These are phyloP conservation scores for Botrytis pseudocinerea DNA, from an alignment of 2,329 filamentous ascomycete genomes.

Conservation along the genomic window DNA sequence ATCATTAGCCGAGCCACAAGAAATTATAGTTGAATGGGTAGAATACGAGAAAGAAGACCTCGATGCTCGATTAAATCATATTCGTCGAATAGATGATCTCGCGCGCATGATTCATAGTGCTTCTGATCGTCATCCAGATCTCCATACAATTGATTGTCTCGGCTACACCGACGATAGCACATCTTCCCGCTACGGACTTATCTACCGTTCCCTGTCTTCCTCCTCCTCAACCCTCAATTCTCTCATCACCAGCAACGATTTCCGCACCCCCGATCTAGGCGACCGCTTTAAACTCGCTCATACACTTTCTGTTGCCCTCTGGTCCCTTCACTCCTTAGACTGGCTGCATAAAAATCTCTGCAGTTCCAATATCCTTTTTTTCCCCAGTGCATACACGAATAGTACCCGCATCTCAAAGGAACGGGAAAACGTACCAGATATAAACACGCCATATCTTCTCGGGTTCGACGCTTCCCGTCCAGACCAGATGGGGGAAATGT, in stretches of 20 bases:
- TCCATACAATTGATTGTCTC: conserved; percentile 44
- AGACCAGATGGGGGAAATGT: conserved; percentile 43
- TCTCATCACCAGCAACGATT: conserved; percentile 45
- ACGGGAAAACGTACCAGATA: conserved; percentile 44
- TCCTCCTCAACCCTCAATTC: conserved; percentile 45
- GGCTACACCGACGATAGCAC: conserved; percentile 49
- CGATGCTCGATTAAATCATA: conserved; percentile 47
- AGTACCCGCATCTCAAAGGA: conserved; percentile 35
- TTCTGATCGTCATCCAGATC: conserved; percentile 46
- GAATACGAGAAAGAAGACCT: conserved; percentile 46
- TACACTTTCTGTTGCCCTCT: conserved; percentile 48
- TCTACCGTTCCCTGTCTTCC: conserved; percentile 44
- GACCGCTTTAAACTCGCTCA: conserved; percentile 47
- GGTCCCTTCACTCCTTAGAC: conserved; percentile 55
- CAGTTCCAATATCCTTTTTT: conserved; percentile 46
- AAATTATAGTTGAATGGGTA: conserved; percentile 49
- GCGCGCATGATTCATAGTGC: conserved; percentile 51
- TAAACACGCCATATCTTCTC: conserved; percentile 44
- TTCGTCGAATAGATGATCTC: conserved; percentile 50
- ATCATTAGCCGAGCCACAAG: conserved; percentile 33
- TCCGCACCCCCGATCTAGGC: conserved; percentile 49
- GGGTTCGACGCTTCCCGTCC: conserved; percentile 47
- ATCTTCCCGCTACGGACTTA: conserved; percentile 47
- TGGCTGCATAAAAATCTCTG: conserved; percentile 52
- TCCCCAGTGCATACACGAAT: conserved; percentile 44